Conservation (phyloP, 768 basidiomycete species). For the Kwoniella mangroviensis region DNA sequence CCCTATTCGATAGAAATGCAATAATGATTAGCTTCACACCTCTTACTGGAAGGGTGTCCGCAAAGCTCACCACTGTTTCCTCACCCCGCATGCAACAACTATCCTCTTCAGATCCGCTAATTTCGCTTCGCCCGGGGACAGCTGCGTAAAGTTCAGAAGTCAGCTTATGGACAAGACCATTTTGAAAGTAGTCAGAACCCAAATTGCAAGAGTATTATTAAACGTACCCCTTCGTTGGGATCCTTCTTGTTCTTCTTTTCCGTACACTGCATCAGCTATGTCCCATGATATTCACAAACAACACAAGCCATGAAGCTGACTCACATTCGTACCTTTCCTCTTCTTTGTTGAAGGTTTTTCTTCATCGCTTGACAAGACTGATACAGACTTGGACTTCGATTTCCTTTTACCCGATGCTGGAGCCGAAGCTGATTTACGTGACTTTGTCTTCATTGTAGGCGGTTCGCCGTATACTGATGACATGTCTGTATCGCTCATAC, state of each 20-base stretch:
- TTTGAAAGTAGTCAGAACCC: background rate
- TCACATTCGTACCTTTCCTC: conserved; percentile 2
- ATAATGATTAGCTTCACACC: background rate
- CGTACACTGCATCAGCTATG: background rate
- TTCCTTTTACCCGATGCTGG: background rate
- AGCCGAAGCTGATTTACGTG: background rate
- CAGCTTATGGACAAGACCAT: background rate
- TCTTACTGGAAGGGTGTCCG: background rate
- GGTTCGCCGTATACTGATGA: conserved; percentile 37
- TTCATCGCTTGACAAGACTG: conserved; percentile 5
- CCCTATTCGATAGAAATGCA: conserved; percentile 23
- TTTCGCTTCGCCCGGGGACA: conserved; percentile 43
- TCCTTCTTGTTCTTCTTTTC: conserved; percentile 30
- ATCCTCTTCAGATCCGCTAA: conserved; percentile 51
- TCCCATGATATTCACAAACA: background rate
- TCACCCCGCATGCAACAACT: conserved; percentile 49
- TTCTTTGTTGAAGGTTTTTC: conserved; percentile 10
- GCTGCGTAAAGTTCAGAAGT: conserved; percentile 15
- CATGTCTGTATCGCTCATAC: conserved; percentile 42
- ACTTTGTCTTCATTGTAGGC: background rate
- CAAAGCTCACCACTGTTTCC: conserved; percentile 50
- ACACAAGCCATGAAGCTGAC: background rate
- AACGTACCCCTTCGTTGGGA: conserved; percentile 40
- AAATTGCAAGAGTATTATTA: background rate
- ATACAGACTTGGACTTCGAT: conserved; percentile 4